Evolutionary conservation across 164 flowering plant species (phyloP).

Genomic region (Houttuynia cordata): DNA sequence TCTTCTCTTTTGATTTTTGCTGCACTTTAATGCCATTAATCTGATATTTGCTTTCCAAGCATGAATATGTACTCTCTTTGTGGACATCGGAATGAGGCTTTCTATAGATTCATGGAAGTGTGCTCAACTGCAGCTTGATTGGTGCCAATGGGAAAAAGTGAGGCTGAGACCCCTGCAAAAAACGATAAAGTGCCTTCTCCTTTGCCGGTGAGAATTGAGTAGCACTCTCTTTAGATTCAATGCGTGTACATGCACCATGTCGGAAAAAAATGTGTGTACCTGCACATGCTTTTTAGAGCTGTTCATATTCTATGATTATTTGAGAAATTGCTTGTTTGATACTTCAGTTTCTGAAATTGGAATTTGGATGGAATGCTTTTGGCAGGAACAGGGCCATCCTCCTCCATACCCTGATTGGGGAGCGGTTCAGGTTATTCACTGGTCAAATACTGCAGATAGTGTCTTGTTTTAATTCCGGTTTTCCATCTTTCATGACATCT

Average conservation of each 20-base stretch:
- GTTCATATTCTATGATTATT: background rate
- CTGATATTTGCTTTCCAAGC: background rate
- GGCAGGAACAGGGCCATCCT: slow-evolving; percentile 52
- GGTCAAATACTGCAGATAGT: background rate
- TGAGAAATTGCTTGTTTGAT: background rate
- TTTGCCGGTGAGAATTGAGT: slow-evolving; percentile 29
- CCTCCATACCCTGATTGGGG: slow-evolving; percentile 69
- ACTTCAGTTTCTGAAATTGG: slow-evolving; percentile 1
- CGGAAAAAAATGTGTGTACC: too few relatives aligned
- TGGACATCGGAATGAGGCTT: background rate
- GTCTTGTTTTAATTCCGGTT: background rate
- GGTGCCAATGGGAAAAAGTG: slow-evolving; percentile 55
- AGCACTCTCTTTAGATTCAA: background rate
- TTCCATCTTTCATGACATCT: background rate
- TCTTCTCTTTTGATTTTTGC: background rate
- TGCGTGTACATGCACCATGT: too few relatives aligned
- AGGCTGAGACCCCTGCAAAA: slow-evolving; percentile 49
- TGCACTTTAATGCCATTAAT: slow-evolving; percentile 5
- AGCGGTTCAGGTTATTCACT: slow-evolving; percentile 46
- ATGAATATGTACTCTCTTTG: background rate
- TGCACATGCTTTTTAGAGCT: background rate
- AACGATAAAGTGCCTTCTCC: slow-evolving; percentile 54
- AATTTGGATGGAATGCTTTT: slow-evolving; percentile 4
- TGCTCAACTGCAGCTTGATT: background rate
- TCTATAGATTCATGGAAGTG: slow-evolving; percentile 2